A percentile compares a stretch with the other conserved stretches of the same genome.
Evolutionary conservation across 495 filamentous ascomycete genomes (phyloP).

Genomic region (Penicillium mononematosum): DNA sequence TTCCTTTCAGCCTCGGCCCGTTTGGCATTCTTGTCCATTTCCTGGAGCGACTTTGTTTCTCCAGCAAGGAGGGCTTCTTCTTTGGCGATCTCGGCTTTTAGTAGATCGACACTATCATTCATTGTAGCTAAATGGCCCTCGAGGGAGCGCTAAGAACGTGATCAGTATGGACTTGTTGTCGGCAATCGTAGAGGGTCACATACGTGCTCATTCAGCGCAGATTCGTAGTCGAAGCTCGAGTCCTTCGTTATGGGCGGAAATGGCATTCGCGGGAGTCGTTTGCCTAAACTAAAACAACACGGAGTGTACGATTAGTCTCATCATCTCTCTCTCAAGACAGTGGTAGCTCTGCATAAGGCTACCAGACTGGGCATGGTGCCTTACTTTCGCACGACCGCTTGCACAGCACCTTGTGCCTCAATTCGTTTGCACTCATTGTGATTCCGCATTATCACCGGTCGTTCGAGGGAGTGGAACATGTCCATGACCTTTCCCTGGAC

Average conservation of each 20-base stretch:
- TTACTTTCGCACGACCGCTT: slow-evolving; percentile 49
- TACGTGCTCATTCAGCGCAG: slow-evolving; percentile 57
- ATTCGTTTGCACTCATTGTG: slow-evolving; percentile 55
- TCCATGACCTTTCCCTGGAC: slow-evolving; percentile 53
- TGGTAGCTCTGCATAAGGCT: slow-evolving; percentile 7
- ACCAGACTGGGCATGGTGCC: slow-evolving; percentile 12
- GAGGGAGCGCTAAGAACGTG: slow-evolving; percentile 39
- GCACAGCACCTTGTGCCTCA: slow-evolving; percentile 55
- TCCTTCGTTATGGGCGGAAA: slow-evolving; percentile 60
- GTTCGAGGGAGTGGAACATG: slow-evolving; percentile 53
- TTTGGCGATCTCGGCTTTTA: slow-evolving; percentile 54
- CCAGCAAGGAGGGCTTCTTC: slow-evolving; percentile 52
- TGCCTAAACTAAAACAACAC: slow-evolving; percentile 38
- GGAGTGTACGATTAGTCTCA: slow-evolving; percentile 18
- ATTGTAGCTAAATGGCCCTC: slow-evolving; percentile 53
- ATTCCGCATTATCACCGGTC: slow-evolving; percentile 54
- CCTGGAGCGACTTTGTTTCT: slow-evolving; percentile 49
- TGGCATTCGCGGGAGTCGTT: slow-evolving; percentile 55
- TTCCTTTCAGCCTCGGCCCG: slow-evolving; percentile 46
- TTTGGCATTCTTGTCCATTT: slow-evolving; percentile 56
- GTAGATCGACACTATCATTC: slow-evolving; percentile 52
- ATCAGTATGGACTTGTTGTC: slow-evolving; percentile 12
- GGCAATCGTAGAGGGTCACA: slow-evolving; percentile 5
- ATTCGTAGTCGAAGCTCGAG: slow-evolving; percentile 59
- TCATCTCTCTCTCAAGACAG: neutral